phyloP scores from a whole-genome alignment of 2,329 filamentous ascomycete species.

The Hypoxylon sp. region DNA sequence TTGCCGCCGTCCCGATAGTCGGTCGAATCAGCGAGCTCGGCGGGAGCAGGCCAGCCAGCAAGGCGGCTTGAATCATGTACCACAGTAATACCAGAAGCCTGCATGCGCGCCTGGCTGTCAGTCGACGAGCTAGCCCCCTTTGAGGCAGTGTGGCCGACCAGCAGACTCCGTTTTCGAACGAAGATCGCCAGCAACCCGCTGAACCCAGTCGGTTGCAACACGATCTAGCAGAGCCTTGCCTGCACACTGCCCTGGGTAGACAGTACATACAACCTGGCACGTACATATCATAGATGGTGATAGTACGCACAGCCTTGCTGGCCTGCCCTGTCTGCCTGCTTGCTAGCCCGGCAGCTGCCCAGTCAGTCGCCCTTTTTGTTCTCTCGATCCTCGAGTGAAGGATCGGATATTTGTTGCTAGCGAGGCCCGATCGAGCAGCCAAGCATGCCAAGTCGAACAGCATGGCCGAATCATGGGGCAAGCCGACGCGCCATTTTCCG shows the following conservation, averaged over 20 bases:
- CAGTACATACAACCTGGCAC: not conserved
- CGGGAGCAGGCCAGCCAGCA: constrained; percentile 14
- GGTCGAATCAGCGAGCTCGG: constrained; percentile 16
- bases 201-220: constrained; percentile 44
- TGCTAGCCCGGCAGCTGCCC: constrained; percentile 31
- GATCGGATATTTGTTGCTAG: constrained; percentile 29
- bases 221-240: constrained; percentile 48
- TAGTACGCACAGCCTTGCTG: constrained; percentile 23
- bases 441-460: not conserved
- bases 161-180: constrained; percentile 47
- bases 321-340: no score
- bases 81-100: constrained; percentile 30
- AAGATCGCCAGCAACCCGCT: constrained; percentile 47
- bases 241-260: constrained; percentile 11
- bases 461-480: constrained; percentile 41
- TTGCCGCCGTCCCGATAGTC: constrained; percentile 31
- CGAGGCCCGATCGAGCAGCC: constrained; percentile 29
- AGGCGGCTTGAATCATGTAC: constrained; percentile 14
- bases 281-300: not conserved
- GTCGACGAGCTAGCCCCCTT: constrained; percentile 45
- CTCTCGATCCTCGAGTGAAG: constrained; percentile 34
- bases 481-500: constrained; percentile 45
- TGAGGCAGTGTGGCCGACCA: constrained; percentile 48
- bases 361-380: constrained; percentile 27
- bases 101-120: constrained; percentile 37